These are phyloP conservation scores for Solanum stenotomum DNA, from an alignment of 257 asterid genomes.

Conservation along the genomic window DNA sequence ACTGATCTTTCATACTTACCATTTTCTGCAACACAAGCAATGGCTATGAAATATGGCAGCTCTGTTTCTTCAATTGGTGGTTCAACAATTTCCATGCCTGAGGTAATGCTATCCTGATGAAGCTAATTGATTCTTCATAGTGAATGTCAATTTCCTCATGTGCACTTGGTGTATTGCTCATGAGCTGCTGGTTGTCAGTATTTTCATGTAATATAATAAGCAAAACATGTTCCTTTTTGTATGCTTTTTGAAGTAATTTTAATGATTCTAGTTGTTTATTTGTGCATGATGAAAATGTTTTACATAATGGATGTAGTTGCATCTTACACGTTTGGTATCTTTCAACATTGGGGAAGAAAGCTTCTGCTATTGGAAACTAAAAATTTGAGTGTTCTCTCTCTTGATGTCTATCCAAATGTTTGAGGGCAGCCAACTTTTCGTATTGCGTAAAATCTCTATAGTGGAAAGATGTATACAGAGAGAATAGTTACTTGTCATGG, in stretches of 20 bases:
- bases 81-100: constrained; percentile 56
- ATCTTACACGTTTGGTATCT: background rate
- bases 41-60: constrained; percentile 50
- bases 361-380: background rate
- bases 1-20: constrained; percentile 57
- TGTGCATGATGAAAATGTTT: background rate
- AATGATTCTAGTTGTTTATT: background rate
- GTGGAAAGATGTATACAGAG: background rate
- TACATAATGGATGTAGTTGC: background rate
- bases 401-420: background rate
- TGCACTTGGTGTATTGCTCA: background rate
- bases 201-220: background rate
- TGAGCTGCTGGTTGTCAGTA: background rate
- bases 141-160: background rate
- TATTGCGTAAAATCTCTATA: background rate
- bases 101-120: constrained; percentile 30
- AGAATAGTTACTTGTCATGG: background rate
- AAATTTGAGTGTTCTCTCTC: background rate
- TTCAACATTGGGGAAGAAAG: background rate
- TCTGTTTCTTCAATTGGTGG: constrained; percentile 42
- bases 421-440: background rate
- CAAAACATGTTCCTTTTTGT: background rate
- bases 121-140: background rate
- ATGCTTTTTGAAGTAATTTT: background rate
- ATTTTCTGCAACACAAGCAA: constrained; percentile 43